These are phyloP conservation scores for Sordariomycetes sp. DNA, from an alignment of 2,329 filamentous ascomycete genomes.

Conservation along the genomic window DNA sequence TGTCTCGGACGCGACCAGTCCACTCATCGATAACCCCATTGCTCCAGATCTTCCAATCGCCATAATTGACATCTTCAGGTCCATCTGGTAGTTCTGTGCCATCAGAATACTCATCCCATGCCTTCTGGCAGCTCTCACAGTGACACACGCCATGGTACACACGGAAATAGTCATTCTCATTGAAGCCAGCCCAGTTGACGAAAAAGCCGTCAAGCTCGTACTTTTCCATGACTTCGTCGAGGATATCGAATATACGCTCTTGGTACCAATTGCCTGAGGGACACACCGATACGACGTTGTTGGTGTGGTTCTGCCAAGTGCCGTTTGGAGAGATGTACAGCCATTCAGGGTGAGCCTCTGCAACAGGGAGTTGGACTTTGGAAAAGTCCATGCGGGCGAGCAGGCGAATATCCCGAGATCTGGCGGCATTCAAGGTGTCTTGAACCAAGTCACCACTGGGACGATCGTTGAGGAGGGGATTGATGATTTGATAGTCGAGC, in stretches of 20 bases:
- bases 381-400: slow-evolving; percentile 10
- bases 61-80: slow-evolving; percentile 5
- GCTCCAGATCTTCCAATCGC: slow-evolving; percentile 7
- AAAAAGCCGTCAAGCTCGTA: slow-evolving; percentile 11
- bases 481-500: slow-evolving; percentile 6
- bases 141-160: slow-evolving; percentile 10
- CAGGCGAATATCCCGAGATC: slow-evolving; percentile 4
- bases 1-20: slow-evolving; percentile 7
- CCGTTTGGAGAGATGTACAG: slow-evolving; percentile 7
- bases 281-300: slow-evolving; percentile 8
- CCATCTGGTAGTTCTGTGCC: slow-evolving; percentile 6
- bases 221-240: slow-evolving; percentile 8
- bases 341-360: slow-evolving; percentile 9
- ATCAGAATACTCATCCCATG: slow-evolving; percentile 7
- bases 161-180: slow-evolving; percentile 9
- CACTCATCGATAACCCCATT: slow-evolving; percentile 7
- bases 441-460: slow-evolving; percentile 8
- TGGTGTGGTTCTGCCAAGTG: slow-evolving; percentile 8
- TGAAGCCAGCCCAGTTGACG: slow-evolving; percentile 10
- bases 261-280: slow-evolving; percentile 9
- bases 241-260: slow-evolving; percentile 8
- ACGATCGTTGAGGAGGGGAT: slow-evolving; percentile 5
- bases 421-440: slow-evolving; percentile 7
- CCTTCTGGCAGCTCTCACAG: slow-evolving; percentile 6
- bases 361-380: slow-evolving; percentile 6